Evolutionary conservation across 495 filamentous ascomycete genomes (phyloP), one percentile per base, ranked within the genome.

Genomic region (Astrothelium subdiscretum): DNA sequence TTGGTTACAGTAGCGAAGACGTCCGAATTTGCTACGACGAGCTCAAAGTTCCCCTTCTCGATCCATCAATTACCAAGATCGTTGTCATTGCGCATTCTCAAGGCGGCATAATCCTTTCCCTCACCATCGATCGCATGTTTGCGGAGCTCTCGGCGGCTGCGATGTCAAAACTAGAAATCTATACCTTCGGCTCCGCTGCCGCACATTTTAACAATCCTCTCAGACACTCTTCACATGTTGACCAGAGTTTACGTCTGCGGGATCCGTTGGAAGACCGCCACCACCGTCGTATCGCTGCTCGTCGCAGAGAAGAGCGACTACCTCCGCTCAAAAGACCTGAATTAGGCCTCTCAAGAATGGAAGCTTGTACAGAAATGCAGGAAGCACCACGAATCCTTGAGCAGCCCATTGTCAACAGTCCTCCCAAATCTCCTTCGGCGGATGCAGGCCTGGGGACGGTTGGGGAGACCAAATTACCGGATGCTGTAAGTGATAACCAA

Each of bases 151-250:
- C 74, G 44, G 18, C 60, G 10, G 70, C 72, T 1, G 66, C 69
- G 52, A 62, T 78, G 13, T 26, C 58, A 61, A 77, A 76, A 65
- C 67, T 78, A 57, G 74, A 76, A 62, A 68, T 78, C 15, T 78
- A 76, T 67, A 77, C 75, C 0, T 76, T 78, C 42, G 75, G 75
- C 20, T 68, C 71, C 31, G 74, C 75, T 10, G 75, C 76, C 27
- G 60, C 58, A 58, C 73, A 76, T 66, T 74, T 77, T 62, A 61
- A 68, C 52, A 62, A 72, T 57, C 76, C 76, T 27, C 67, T 59
- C 48, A 54, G 24, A 29, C 11, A 3, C 5, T 29, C 5, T 8
- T 54, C 48, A 8, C 48, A 29, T 5, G 24, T 54, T 54, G 48
- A 54, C 15, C 48, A 29, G 8, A 54, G 24, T 29, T 29, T 54